Percentiles rank a stretch among this genome's conserved stretches.
phyloP scores from a whole-genome alignment of 345 rosid species.

The Citrus trifoliata region DNA sequence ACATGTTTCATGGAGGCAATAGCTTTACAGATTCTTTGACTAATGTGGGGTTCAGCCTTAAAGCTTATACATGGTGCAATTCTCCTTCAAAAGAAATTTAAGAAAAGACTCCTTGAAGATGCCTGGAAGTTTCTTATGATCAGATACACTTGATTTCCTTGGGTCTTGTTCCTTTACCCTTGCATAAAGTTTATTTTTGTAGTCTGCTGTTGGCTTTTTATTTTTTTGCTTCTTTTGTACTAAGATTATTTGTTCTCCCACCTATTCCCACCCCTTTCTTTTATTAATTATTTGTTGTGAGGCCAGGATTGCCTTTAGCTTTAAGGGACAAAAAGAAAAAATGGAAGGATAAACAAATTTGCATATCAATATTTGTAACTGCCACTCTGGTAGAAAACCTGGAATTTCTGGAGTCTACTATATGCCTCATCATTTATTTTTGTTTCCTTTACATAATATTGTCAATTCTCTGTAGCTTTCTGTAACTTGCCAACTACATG shows the following conservation, averaged over 20 bases:
- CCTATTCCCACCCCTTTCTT: neutral
- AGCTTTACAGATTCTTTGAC: neutral
- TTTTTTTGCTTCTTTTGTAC: neutral
- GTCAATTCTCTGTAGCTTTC: neutral
- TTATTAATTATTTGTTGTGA: too few relatives aligned
- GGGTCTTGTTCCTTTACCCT: neutral
- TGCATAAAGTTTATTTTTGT: neutral
- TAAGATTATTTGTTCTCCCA: neutral
- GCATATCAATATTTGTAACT: neutral
- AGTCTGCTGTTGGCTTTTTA: neutral
- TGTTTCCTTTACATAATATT: neutral
- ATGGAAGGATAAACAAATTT: neutral
- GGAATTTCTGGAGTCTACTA: neutral
- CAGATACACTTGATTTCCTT: neutral
- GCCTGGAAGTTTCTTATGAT: neutral
- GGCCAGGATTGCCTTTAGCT: too few relatives aligned
- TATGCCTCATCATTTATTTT: neutral
- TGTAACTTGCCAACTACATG: neutral
- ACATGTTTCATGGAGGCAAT: neutral
- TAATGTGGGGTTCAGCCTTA: neutral
- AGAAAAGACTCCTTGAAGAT: neutral
- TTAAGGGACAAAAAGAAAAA: too few relatives aligned
- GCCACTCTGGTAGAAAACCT: neutral
- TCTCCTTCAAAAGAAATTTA: neutral
- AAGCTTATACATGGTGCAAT: neutral